Conservation (phyloP, 23 red algal genomes). For the Agarophyton chilense region DNA sequence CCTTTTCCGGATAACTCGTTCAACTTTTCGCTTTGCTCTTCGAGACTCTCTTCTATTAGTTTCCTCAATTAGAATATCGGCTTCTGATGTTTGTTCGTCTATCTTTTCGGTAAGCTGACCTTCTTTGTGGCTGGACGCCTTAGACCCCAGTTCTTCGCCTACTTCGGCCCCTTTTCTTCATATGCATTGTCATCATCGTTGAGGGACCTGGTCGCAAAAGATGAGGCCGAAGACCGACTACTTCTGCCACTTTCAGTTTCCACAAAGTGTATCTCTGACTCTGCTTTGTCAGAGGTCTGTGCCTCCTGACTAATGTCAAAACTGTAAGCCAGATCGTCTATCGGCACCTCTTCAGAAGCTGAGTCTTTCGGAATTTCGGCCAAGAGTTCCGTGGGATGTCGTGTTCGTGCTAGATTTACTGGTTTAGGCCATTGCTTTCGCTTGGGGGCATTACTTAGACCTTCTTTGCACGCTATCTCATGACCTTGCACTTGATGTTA, state of each 20-base stretch:
- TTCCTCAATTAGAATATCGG: not conserved
- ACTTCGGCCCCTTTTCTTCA: not conserved
- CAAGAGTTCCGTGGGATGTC: not conserved
- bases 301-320: not conserved
- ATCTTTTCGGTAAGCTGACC: not conserved
- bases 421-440: conserved; percentile 15
- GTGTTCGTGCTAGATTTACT: not conserved
- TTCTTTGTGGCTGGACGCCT: not conserved
- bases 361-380: not conserved
- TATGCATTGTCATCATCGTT: not conserved
- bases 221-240: not conserved
- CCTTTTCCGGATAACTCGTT: not conserved
- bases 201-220: not conserved
- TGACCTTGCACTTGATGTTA: not conserved
- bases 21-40: not conserved
- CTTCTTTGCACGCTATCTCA: not conserved
- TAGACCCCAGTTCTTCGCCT: not conserved
- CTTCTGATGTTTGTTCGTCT: not conserved
- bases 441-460: not conserved
- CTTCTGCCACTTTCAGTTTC: not conserved
- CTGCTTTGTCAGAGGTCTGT: not conserved
- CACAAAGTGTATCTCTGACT: not conserved
- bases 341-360: not conserved
- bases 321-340: conserved; percentile 5
- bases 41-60: conserved; percentile 10